A percentile compares a stretch with the other conserved stretches of the same genome.
phyloP scores from a whole-genome alignment of 306 rosid genomes.

The Quercus wislizeni region DNA sequence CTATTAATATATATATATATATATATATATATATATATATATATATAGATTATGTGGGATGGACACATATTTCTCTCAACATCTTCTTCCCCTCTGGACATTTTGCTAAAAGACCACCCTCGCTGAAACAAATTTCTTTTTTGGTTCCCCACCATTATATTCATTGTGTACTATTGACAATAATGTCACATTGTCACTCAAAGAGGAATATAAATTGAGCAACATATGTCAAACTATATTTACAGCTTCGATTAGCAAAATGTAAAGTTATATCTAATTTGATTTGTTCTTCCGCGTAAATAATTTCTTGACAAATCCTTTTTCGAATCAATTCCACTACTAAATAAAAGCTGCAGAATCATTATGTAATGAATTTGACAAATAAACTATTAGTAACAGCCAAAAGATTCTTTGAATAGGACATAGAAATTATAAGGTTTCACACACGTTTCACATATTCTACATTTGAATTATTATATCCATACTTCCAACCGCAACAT shows the following conservation, averaged over 20 bases:
- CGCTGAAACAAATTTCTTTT: background rate
- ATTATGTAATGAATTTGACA: background rate
- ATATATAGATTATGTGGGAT: too few species aligned
- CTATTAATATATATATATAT: too few species aligned
- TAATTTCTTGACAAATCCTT: background rate
- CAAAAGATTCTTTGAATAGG: background rate
- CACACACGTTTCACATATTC: background rate
- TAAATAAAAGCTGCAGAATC: background rate
- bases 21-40: too few species aligned
- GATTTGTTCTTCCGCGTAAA: background rate
- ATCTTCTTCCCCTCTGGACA: background rate
- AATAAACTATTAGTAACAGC: background rate
- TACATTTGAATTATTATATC: background rate
- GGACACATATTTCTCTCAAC: too few species aligned
- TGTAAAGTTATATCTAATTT: background rate
- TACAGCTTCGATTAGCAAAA: background rate
- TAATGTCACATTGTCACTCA: too few species aligned
- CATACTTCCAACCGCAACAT: background rate
- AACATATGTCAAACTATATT: background rate
- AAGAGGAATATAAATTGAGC: background rate
- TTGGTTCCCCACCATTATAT: background rate
- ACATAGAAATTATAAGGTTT: background rate
- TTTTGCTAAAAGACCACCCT: background rate
- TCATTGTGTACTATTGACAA: background rate
- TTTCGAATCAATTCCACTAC: background rate